Percentiles rank a stretch among this genome's conserved stretches.
Conservation (phyloP, 2,329 filamentous ascomycete species). For the Aureobasidium sp. region DNA sequence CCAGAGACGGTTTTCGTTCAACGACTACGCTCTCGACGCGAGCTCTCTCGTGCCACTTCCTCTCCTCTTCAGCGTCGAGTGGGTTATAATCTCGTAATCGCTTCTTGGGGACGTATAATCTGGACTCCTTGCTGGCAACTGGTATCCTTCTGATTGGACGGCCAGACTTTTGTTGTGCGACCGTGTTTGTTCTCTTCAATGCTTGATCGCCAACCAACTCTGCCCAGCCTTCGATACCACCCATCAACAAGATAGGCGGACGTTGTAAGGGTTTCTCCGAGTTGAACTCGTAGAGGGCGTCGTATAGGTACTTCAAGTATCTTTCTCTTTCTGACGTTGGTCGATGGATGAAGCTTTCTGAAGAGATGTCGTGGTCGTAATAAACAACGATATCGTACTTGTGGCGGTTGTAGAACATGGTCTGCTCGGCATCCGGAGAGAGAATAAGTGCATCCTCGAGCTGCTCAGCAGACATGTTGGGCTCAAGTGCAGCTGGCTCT, state of each 20-base stretch:
- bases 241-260: conserved; percentile 68
- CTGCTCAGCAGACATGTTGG: conserved; percentile 58
- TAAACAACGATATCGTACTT: conserved; percentile 84
- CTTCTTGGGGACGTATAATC: conserved; percentile 49
- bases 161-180: conserved; percentile 41
- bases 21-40: conserved; percentile 55
- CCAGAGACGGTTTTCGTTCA: conserved; percentile 27
- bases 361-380: conserved; percentile 68
- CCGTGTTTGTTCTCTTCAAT: conserved; percentile 51
- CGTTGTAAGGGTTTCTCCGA: conserved; percentile 66
- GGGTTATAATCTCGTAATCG: conserved; percentile 58
- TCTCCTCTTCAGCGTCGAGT: conserved; percentile 73
- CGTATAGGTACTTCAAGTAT: conserved; percentile 65
- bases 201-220: conserved; percentile 70
- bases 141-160: conserved; percentile 47
- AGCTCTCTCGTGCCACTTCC: conserved; percentile 70
- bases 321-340: conserved; percentile 34
- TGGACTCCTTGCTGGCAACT: conserved; percentile 37
- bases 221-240: conserved; percentile 80
- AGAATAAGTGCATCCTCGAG: conserved; percentile 63
- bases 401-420: conserved; percentile 63
- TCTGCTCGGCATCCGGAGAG: conserved; percentile 66
- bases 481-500: conserved; percentile 70
- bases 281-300: conserved; percentile 78
- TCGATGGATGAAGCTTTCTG: conserved; percentile 47